Evolutionary conservation across 305 asterid genomes (phyloP), one percentile per base, ranked within the genome.

Genomic region (Euphrasia arctica): DNA sequence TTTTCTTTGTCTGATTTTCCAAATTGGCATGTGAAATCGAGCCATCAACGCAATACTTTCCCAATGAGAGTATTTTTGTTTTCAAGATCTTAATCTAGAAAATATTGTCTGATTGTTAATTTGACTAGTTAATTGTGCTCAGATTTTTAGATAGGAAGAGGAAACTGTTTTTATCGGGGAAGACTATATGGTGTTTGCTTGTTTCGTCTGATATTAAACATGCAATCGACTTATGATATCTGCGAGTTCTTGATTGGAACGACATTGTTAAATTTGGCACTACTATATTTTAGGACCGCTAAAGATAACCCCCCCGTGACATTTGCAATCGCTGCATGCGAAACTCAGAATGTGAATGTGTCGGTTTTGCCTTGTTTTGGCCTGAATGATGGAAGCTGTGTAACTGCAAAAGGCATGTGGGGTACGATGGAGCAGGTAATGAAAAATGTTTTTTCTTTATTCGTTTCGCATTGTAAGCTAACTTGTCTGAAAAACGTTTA

Each of bases 361-460:
- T 79, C 99, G 10, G 97, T 91, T 73, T 78, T 94, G 77, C 99
- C 99, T 43, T 83, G 91, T 76, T 94, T 94, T 74, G 97, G 96
- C 66, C 79, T 94, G 70, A 70, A 83, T 12, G 98, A 91, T 74
- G 98, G 79, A 70, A 89, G 96, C 78, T 55, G 77, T 29, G 62
- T 94, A 60, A 88, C 98, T 63, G 99, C 99, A 18, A 94, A 91
- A 74, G 90, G 87, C 70, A 82, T 94, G 85, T 94, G 99, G 99
- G 95, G 82, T 68, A 87, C 80, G 77, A 88, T 94, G 98, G 84
- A 12, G 51, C 85, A 89, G 97, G 99, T 93, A 71, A 10, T 52
- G 58, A 3, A 31, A 11, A 32, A 3, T 4, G 5, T 32, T 4
- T 32, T 6, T 42, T 66, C 11, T 47, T 28, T 25, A 25, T 25